Evolutionary conservation across 208 protist genomes (phyloP).

Genomic region (Porcisia hertigi): DNA sequence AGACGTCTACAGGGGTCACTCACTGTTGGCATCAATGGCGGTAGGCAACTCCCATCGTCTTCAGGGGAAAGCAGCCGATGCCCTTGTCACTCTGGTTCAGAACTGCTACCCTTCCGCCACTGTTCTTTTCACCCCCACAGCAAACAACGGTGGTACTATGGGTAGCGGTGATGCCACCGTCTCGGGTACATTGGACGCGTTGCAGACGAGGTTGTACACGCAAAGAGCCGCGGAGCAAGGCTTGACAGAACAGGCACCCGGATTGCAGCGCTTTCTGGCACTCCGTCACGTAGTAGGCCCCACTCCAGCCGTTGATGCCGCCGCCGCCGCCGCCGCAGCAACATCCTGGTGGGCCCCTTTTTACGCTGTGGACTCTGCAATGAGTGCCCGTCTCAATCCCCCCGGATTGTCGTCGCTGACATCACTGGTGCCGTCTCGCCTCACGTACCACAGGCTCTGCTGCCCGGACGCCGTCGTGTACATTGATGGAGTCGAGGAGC

Average conservation of each 20-base stretch:
- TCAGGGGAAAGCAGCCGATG: slow-evolving; percentile 3
- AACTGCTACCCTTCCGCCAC: slow-evolving; percentile 24
- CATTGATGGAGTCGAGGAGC: slow-evolving; percentile 62
- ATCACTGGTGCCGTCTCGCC: neutral
- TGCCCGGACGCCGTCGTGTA: slow-evolving; percentile 62
- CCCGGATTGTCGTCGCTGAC: neutral
- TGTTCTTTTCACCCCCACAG: slow-evolving; percentile 13
- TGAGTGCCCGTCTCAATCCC: neutral
- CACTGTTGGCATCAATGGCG: neutral
- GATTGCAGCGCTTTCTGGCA: neutral
- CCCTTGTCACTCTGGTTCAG: slow-evolving; percentile 13
- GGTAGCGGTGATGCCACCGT: neutral
- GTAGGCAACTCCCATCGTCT: neutral
- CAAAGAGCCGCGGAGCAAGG: neutral
- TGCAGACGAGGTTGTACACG: neutral
- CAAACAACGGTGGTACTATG: neutral
- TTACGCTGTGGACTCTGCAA: neutral
- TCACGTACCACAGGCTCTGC: neutral
- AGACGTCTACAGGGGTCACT: no score
- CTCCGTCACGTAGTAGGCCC: neutral
- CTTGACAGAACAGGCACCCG: neutral
- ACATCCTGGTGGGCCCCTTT: neutral
- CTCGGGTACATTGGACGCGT: neutral
- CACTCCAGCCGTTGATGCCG: no score
- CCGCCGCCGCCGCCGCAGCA: no score